Evolutionary conservation across 1,284 basidiomycete species (phyloP), one percentile per base, ranked within the genome.

Genomic region (Termitomyces sp.): DNA sequence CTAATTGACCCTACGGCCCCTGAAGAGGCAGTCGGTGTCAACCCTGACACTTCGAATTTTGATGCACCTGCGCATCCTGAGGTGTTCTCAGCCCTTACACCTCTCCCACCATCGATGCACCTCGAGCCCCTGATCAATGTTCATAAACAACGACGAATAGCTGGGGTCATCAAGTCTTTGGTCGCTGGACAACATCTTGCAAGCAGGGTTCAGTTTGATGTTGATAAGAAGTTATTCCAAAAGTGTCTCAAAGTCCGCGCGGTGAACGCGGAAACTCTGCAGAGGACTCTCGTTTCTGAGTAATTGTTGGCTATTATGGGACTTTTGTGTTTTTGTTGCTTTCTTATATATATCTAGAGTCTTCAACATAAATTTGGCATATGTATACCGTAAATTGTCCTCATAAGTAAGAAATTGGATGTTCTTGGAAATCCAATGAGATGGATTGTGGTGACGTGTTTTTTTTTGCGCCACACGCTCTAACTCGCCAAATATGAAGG

Each of bases 111-210:
- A 0, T 77, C 77, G n/a, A 84, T 91, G 72, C 80, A 84, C 57
- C 78, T 93, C n/a, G 86, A 90, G 58, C 90, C 90, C 1, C 71
- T 93, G 51, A 88, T 93, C 70, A 93, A 93, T 66, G 82, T 93
- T 3, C 88, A 93, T 68, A 93, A 93, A 68, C 88, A 92, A 64
- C 82, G 91, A 26, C 70, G 84, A 57, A 86, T 91, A 49, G 88
- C 91, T 5, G 78, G 77, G 7, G 82, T 88, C 30, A 85, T 92
- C 63, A 88, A 89, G 64, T 77, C 80, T 10, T 72, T 93, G 45
- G 84, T 91, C 11, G 81, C 83, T 6, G 88, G 88, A 6, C 91
- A 93, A 64, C 88, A 92, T 59, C 76, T 91, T 10, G 86, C 91
- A 1, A 81, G 82, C 53, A 78, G 80, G 52, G 77, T 86, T 38